Conservation (phyloP, 2,329 filamentous ascomycete genomes). For the Bretziella fagacearum region DNA sequence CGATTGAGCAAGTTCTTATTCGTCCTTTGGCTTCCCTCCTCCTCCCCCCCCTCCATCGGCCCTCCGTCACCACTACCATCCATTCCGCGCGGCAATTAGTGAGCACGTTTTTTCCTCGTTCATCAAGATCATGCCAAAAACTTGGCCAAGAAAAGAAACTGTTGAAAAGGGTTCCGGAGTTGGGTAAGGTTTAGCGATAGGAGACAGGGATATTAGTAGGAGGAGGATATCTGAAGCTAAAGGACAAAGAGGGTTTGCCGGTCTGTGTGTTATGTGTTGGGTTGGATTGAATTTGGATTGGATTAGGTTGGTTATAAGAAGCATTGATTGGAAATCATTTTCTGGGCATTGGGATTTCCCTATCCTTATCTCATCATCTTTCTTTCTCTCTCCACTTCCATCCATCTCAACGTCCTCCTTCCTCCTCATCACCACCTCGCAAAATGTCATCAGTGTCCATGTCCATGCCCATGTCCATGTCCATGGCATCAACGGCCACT, state of each 20-base stretch:
- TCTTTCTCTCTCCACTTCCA: neutral
- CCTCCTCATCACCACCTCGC: neutral
- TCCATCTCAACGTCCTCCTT: neutral
- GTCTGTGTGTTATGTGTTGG: neutral
- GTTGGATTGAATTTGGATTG: neutral
- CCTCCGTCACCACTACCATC: too few relatives aligned
- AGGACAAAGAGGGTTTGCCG: neutral
- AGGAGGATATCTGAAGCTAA: neutral
- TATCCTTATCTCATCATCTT: neutral
- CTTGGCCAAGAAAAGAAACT: too few relatives aligned
- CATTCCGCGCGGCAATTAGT: too few relatives aligned
- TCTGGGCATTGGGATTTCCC: neutral
- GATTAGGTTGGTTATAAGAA: neutral
- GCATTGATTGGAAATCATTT: neutral
- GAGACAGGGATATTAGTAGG: neutral
- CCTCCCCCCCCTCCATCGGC: too few relatives aligned
- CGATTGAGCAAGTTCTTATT: too few relatives aligned
- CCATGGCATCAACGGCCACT: slow-evolving; percentile 13
- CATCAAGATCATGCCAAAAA: too few relatives aligned
- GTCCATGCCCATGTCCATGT: slow-evolving; percentile 4
- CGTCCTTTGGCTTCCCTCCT: too few relatives aligned
- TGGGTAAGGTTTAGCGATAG: neutral
- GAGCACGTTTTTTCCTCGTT: too few relatives aligned
- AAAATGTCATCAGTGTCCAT: neutral
- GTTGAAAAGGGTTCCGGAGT: too few relatives aligned